Conservation (phyloP, 495 filamentous ascomycete genomes). For the Hypoxylon fragiforme region DNA sequence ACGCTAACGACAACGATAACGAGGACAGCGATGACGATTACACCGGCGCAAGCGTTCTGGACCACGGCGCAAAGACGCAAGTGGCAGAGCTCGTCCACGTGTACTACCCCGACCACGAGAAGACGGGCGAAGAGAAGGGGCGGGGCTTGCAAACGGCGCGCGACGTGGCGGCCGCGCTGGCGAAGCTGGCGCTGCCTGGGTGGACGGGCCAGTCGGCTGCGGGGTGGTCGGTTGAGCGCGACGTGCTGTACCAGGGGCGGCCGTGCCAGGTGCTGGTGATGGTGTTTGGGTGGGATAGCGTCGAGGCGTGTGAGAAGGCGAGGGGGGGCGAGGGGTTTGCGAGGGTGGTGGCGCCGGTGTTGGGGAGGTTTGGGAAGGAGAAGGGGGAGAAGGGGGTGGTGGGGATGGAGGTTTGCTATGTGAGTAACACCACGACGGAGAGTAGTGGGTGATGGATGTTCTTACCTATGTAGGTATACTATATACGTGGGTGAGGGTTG, state of each 20-base stretch:
- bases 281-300: slow-evolving; percentile 57
- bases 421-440: slow-evolving; percentile 14
- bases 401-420: slow-evolving; percentile 22
- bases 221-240: slow-evolving; percentile 50
- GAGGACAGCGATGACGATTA: too few species aligned
- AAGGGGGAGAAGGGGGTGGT: slow-evolving; percentile 20
- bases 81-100: slow-evolving; percentile 18
- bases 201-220: slow-evolving; percentile 39
- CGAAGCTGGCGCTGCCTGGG: slow-evolving; percentile 1
- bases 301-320: slow-evolving; percentile 54
- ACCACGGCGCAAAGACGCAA: neutral
- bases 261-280: slow-evolving; percentile 46
- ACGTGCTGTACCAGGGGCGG: slow-evolving; percentile 48
- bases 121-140: neutral
- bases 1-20: too few species aligned
- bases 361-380: too few species aligned
- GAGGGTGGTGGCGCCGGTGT: slow-evolving; percentile 11
- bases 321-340: slow-evolving; percentile 52
- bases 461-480: too few species aligned
- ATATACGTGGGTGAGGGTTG: too few species aligned
- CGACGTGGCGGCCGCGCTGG: neutral
- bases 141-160: neutral
- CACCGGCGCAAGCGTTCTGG: too few species aligned
- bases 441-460: neutral
- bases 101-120: slow-evolving; percentile 17